These are phyloP conservation scores for Rhizopus arrhizus DNA, from an alignment of 371 early-diverging fungal species.

Conservation along the genomic window DNA sequence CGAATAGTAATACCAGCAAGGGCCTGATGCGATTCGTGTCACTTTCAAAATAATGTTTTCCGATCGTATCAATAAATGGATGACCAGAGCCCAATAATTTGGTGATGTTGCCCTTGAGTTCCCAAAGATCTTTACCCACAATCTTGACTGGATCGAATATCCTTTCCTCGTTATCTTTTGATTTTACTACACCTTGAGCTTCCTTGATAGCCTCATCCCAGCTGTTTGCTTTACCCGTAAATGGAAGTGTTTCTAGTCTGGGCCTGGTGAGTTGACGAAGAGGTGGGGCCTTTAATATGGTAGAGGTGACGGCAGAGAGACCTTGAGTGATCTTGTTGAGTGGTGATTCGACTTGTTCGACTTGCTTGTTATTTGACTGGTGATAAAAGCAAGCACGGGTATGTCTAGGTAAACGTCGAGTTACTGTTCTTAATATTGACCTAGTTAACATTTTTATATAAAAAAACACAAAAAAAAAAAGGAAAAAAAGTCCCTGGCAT, in stretches of 20 bases:
- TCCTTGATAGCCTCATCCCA: constrained; percentile 59
- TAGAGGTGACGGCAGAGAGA: constrained; percentile 33
- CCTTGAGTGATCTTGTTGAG: constrained; percentile 43
- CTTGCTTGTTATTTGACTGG: constrained; percentile 4
- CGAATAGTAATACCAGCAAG: constrained; percentile 84
- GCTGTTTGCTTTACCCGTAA: constrained; percentile 42
- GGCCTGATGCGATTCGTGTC: constrained; percentile 94
- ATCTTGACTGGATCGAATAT: constrained; percentile 64
- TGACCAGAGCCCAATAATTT: constrained; percentile 81
- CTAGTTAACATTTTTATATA: background rate
- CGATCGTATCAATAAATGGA: constrained; percentile 85
- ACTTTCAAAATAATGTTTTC: constrained; percentile 84
- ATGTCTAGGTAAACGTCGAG: too few relatives aligned
- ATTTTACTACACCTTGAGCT: constrained; percentile 53
- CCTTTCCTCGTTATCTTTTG: constrained; percentile 34
- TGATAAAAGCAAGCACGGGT: background rate
- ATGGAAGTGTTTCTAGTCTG: constrained; percentile 32
- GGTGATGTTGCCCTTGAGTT: constrained; percentile 84
- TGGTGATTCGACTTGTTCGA: constrained; percentile 21
- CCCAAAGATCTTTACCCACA: constrained; percentile 78
- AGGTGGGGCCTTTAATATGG: constrained; percentile 32
- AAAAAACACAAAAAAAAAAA: background rate
- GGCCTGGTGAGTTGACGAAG: constrained; percentile 33
- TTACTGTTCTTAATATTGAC: background rate
- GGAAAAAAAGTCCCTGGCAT: background rate